These are phyloP conservation scores for Flaveria linearis DNA, from an alignment of 129 eudicot species.

Conservation along the genomic window DNA sequence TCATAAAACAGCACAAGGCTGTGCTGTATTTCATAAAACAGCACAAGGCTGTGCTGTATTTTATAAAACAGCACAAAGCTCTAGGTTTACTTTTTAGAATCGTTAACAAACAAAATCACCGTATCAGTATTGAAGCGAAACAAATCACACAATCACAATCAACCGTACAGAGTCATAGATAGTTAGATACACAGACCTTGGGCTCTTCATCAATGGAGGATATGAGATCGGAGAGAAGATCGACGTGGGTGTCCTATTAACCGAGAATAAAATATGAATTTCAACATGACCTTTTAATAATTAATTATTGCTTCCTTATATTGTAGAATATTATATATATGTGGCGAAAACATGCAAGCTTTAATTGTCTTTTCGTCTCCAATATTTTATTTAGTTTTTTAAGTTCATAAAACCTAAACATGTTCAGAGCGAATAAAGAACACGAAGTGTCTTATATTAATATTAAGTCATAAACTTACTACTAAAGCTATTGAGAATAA, in stretches of 20 bases:
- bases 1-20: too few relatives aligned
- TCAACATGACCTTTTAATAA: background rate
- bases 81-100: too few relatives aligned
- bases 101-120: too few relatives aligned
- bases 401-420: background rate
- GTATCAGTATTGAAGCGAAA: too few relatives aligned
- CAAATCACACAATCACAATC: too few relatives aligned
- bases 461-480: background rate
- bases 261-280: slow-evolving; percentile 13
- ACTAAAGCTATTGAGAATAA: background rate
- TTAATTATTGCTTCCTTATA: background rate
- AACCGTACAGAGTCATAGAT: too few relatives aligned
- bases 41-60: too few relatives aligned
- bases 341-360: background rate
- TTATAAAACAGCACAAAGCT: too few relatives aligned
- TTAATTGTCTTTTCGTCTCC: background rate
- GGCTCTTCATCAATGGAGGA: too few relatives aligned
- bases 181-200: too few relatives aligned
- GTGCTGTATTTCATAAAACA: too few relatives aligned
- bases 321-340: slow-evolving; percentile 15
- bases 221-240: too few relatives aligned
- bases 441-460: background rate
- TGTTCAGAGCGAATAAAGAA: background rate
- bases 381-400: background rate
- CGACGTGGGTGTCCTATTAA: slow-evolving; percentile 19